Conservation (phyloP, 2,329 filamentous ascomycete species). For the Diaporthe velutina region DNA sequence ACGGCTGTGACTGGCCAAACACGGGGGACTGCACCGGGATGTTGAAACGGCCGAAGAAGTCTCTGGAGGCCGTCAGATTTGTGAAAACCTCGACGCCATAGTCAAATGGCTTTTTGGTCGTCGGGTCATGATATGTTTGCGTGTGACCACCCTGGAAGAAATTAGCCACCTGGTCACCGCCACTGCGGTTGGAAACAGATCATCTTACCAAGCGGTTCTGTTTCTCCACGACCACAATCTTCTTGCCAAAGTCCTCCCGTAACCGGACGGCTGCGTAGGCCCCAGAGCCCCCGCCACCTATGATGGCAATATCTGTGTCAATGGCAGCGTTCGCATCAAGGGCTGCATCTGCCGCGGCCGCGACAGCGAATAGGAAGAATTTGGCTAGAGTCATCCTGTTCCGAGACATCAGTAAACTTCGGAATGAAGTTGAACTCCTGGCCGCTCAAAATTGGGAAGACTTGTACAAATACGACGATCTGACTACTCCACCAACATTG, state of each 20-base stretch:
- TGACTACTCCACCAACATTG: neutral
- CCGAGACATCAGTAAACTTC: neutral
- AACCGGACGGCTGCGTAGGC: neutral
- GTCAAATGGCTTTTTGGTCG: neutral
- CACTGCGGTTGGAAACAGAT: neutral
- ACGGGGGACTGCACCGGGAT: neutral
- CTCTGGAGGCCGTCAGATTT: neutral
- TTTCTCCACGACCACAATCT: slow-evolving; percentile 1
- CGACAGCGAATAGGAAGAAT: neutral
- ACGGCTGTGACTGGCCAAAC: neutral
- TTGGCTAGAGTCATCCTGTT: neutral
- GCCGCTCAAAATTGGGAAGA: neutral
- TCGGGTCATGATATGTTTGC: neutral
- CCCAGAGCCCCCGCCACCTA: slow-evolving; percentile 4
- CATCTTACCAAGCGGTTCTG: neutral
- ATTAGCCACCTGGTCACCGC: neutral
- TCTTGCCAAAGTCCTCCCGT: slow-evolving; percentile 16
- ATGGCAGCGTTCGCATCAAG: neutral
- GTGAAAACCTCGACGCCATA: slow-evolving; percentile 7
- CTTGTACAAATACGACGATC: neutral
- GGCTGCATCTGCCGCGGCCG: neutral
- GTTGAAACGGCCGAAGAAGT: slow-evolving; percentile 4
- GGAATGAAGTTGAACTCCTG: neutral
- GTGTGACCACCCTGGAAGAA: neutral
- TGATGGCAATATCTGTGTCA: neutral